A percentile compares a stretch with the other conserved stretches of the same genome.
These are phyloP conservation scores for Sporothrix brasiliensis DNA, from an alignment of 2,329 filamentous ascomycete species.

Conservation along the genomic window DNA sequence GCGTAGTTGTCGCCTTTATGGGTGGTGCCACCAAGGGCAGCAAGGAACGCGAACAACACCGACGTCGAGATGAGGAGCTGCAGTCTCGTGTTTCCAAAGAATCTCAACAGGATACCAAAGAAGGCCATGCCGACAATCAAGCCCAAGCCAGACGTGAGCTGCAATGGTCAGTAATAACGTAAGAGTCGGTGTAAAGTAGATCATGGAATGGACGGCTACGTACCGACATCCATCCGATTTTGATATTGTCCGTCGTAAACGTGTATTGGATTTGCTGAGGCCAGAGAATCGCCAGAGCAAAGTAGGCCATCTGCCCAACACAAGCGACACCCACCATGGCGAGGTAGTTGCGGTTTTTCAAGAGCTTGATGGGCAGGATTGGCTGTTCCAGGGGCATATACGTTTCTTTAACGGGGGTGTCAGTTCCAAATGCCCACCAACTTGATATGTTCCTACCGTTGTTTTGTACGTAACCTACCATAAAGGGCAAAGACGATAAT, in stretches of 20 bases:
- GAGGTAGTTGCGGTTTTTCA: slow-evolving; percentile 42
- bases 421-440: neutral
- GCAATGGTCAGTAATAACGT: too few species aligned
- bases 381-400: slow-evolving; percentile 42
- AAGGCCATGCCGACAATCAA: slow-evolving; percentile 22
- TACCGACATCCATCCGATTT: slow-evolving; percentile 27
- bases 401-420: slow-evolving; percentile 32
- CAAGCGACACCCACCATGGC: slow-evolving; percentile 42
- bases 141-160: slow-evolving; percentile 11
- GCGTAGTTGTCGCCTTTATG: slow-evolving; percentile 12
- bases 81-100: neutral
- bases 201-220: too few species aligned
- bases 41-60: slow-evolving; percentile 26
- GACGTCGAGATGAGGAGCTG: slow-evolving; percentile 24
- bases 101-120: slow-evolving; percentile 7
- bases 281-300: slow-evolving; percentile 47
- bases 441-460: neutral
- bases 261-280: slow-evolving; percentile 43
- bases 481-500: slow-evolving; percentile 40
- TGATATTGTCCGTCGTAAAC: slow-evolving; percentile 33
- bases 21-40: slow-evolving; percentile 27
- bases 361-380: slow-evolving; percentile 44
- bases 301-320: slow-evolving; percentile 45
- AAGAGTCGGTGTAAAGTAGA: too few species aligned
- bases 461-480: neutral